A percentile compares a stretch with the other conserved stretches of the same genome.
Conservation (phyloP, 768 basidiomycete genomes). For the Hypholoma fasciculare region DNA sequence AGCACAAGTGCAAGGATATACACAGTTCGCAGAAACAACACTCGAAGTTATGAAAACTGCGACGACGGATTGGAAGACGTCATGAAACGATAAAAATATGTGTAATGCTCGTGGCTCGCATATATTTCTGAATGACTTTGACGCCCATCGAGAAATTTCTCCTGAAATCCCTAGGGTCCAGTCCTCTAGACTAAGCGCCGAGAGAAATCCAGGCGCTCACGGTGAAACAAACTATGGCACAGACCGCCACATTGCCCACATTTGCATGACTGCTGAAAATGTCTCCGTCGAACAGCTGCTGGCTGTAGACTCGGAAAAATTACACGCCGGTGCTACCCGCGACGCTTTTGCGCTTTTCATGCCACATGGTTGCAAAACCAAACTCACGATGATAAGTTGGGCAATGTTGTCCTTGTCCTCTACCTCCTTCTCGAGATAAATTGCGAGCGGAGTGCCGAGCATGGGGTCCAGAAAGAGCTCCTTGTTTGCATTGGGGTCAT, state of each 20-base stretch:
- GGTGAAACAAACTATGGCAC: too few relatives aligned
- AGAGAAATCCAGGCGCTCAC: too few relatives aligned
- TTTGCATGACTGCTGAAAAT: too few relatives aligned
- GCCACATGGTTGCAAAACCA: neutral
- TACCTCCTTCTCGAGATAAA: conserved; percentile 84
- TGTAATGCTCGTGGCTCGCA: too few relatives aligned
- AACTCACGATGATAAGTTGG: conserved; percentile 65
- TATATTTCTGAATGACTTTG: too few relatives aligned
- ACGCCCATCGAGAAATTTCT: too few relatives aligned
- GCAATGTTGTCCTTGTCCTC: conserved; percentile 64
- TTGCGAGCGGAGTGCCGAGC: conserved; percentile 71
- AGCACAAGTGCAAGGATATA: neutral
- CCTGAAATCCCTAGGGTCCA: too few relatives aligned
- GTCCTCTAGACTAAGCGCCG: too few relatives aligned
- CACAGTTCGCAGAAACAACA: neutral
- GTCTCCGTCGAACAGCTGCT: too few relatives aligned
- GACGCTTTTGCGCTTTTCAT: neutral
- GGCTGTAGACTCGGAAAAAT: too few relatives aligned
- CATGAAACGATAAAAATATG: too few relatives aligned
- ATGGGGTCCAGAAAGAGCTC: conserved; percentile 81
- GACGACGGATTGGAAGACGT: neutral
- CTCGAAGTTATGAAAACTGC: neutral
- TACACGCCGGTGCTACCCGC: neutral
- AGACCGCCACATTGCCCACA: too few relatives aligned
- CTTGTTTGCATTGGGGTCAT: conserved; percentile 36